A percentile compares a stretch with the other conserved stretches of the same genome.
phyloP scores from a whole-genome alignment of 441 rosid genomes.

The Erodium texanum region DNA sequence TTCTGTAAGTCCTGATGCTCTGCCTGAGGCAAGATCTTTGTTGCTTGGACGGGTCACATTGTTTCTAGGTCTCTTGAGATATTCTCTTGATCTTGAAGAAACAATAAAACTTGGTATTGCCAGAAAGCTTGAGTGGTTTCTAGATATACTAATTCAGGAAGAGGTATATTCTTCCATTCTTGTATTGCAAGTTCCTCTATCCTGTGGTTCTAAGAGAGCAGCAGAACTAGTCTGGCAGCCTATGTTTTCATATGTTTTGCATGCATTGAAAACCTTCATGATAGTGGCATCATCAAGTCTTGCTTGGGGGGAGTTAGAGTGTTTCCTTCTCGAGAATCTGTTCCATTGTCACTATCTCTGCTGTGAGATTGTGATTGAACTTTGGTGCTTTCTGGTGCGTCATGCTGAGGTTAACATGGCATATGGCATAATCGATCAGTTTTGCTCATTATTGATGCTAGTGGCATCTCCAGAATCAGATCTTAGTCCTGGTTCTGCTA shows the following conservation, averaged over 20 bases:
- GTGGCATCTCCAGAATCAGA: slow-evolving; percentile 42
- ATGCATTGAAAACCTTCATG: slow-evolving; percentile 63
- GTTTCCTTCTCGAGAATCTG: slow-evolving; percentile 60
- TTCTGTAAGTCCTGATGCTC: slow-evolving; percentile 31
- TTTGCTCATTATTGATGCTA: slow-evolving; percentile 43
- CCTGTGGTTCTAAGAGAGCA: slow-evolving; percentile 44
- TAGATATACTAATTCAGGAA: slow-evolving; percentile 41
- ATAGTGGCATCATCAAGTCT: slow-evolving; percentile 46
- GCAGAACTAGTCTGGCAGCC: slow-evolving; percentile 55
- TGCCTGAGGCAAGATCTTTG: slow-evolving; percentile 29
- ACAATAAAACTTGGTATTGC: slow-evolving; percentile 37
- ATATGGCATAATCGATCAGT: slow-evolving; percentile 35
- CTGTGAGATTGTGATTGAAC: slow-evolving; percentile 64
- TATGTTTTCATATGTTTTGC: slow-evolving; percentile 45
- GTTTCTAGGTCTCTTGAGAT: slow-evolving; percentile 48
- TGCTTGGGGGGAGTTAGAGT: slow-evolving; percentile 54
- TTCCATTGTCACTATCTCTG: slow-evolving; percentile 82
- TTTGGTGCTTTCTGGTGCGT: slow-evolving; percentile 69
- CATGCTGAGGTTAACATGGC: slow-evolving; percentile 46
- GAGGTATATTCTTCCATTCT: slow-evolving; percentile 61
- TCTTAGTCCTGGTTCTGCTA: slow-evolving; percentile 43
- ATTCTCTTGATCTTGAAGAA: slow-evolving; percentile 42
- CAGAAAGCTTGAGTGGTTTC: slow-evolving; percentile 60
- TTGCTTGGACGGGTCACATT: slow-evolving; percentile 44
- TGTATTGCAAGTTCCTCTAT: slow-evolving; percentile 47